Evolutionary conservation across 306 rosid genomes (phyloP), one percentile per base, ranked within the genome.

Genomic region (Prunus kanzakura): DNA sequence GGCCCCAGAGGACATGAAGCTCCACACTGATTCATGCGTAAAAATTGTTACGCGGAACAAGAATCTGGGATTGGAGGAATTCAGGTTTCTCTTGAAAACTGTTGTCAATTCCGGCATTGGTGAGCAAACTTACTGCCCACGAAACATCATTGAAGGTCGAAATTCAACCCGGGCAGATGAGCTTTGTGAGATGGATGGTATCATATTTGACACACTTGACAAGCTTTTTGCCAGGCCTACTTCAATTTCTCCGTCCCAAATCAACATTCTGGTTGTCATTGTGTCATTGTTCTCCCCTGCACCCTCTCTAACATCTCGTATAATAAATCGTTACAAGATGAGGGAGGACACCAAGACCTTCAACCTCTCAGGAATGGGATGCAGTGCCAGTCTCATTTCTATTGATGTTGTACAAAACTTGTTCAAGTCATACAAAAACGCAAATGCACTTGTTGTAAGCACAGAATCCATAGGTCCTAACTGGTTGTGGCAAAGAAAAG

Each of bases 341-440:
- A 84, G 92, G 72, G 83, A 86, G 12, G 83, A 88, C 23, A 30
- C 90, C 0, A 91, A 88, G 76, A 72, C 86, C 11, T 83, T 86
- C 75, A 93, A 91, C 78, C 90, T 91, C 23, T 41, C 98, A 0
- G 98, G 98, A 61, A 93, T 93, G 96, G 93, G 98, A 3, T 93
- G 97, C 65, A 91, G 96, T 71, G 96, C 90, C 1, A 93, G 91
- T 56, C 84, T 93, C 3, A 90, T 87, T 0, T 91, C 83, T 4
- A 74, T 93, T 18, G 98, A 91, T 46, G 70, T 93, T n/a, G 96
- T 91, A 49, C 93, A 87, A 61, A 91, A 79, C 18, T 70, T 90
- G 29, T 90, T 93, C 80, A 85, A 90, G 79, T 68, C 87, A 0
- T 13, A 87, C 76, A 60, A 63, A 32, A 81, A 91, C 23, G 43